Evolutionary conservation across 1,284 basidiomycete species (phyloP).

Genomic region (Fomes fomentarius): DNA sequence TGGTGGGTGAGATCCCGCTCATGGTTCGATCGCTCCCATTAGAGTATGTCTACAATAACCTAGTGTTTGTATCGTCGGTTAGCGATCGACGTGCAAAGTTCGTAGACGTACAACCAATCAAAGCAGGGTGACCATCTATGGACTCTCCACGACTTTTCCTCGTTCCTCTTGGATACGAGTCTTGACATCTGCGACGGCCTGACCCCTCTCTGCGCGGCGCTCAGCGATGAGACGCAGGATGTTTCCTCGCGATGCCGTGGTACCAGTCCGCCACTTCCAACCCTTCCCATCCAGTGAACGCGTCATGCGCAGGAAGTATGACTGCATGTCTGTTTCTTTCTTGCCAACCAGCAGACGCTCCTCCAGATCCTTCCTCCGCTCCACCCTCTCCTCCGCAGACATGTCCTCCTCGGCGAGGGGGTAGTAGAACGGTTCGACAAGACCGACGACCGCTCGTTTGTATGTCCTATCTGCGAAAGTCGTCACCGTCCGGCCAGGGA

Average conservation of each 20-base stretch:
- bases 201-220: slow-evolving; percentile 60
- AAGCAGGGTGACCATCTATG: slow-evolving; percentile 5
- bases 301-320: slow-evolving; percentile 49
- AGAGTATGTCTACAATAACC: no score
- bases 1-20: no score
- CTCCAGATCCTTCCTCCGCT: slow-evolving; percentile 63
- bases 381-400: slow-evolving; percentile 52
- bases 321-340: slow-evolving; percentile 44
- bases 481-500: slow-evolving; percentile 33
- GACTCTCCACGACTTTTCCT: slow-evolving; percentile 11
- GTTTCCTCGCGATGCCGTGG: slow-evolving; percentile 44
- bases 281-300: slow-evolving; percentile 45
- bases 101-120: neutral
- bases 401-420: slow-evolving; percentile 82
- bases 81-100: no score
- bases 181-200: slow-evolving; percentile 46
- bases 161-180: slow-evolving; percentile 46
- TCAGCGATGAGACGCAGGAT: slow-evolving; percentile 52
- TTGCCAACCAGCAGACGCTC: slow-evolving; percentile 55
- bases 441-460: slow-evolving; percentile 88
- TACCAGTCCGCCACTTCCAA: slow-evolving; percentile 44
- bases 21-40: no score
- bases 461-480: slow-evolving; percentile 56
- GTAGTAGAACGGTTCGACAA: slow-evolving; percentile 91
- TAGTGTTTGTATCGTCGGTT: no score